Conservation (phyloP, 352 stramenopile species). For the Globisporangium uncinulatum region DNA sequence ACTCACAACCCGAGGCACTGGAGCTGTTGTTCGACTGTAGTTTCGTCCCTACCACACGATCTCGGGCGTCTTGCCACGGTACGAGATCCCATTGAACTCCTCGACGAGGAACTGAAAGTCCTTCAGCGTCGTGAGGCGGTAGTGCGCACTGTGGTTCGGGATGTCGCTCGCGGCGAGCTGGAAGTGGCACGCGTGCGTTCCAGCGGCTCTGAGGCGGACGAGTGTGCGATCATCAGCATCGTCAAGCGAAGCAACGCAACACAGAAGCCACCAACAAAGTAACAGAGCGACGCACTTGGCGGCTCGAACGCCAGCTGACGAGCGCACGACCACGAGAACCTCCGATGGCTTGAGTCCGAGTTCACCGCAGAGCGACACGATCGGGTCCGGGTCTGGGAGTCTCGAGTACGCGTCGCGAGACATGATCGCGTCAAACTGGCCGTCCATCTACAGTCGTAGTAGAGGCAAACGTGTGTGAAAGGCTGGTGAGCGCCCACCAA, state of each 20-base stretch:
- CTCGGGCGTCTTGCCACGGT: conserved; percentile 28
- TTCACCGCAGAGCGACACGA: conserved; percentile 40
- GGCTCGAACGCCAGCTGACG: conserved; percentile 48
- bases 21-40: not conserved
- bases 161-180: conserved; percentile 57
- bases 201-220: conserved; percentile 28
- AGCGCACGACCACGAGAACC: conserved; percentile 48
- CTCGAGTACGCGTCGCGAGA: conserved; percentile 31
- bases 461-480: not conserved
- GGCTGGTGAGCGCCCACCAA: not conserved
- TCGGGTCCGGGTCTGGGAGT: conserved; percentile 42
- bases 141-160: conserved; percentile 72
- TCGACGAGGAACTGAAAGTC: conserved; percentile 70
- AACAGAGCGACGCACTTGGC: conserved; percentile 36
- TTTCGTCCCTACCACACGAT: conserved; percentile 12
- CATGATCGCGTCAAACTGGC: conserved; percentile 61
- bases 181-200: conserved; percentile 57
- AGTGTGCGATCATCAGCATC: not conserved
- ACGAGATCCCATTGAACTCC: conserved; percentile 74
- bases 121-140: conserved; percentile 46
- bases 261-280: not conserved
- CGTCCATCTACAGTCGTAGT: conserved; percentile 38
- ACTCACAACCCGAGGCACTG: too few species aligned
- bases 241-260: not conserved
- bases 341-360: conserved; percentile 47